phyloP scores from a whole-genome alignment of 129 eudicot species.

The Arctium lappa region DNA sequence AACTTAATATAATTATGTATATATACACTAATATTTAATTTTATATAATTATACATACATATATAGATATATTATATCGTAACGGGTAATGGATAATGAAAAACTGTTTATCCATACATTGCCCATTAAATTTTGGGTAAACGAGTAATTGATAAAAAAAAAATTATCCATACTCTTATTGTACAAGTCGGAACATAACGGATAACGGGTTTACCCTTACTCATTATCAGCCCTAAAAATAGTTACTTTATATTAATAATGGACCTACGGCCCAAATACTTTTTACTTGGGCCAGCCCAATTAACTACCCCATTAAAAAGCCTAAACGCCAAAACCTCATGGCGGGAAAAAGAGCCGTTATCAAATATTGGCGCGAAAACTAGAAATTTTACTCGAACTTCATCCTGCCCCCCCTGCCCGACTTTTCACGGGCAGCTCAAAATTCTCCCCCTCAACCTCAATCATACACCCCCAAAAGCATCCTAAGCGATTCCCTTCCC shows the following conservation, averaged over 20 bases:
- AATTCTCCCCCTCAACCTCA: background rate
- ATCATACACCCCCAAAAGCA: constrained; percentile 10
- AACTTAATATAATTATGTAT: no score
- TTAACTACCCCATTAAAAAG: background rate
- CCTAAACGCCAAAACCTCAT: background rate
- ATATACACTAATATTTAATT: no score
- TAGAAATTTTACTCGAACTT: constrained; percentile 17
- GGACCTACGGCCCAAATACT: background rate
- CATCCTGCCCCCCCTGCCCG: constrained; percentile 38
- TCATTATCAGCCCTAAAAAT: no score
- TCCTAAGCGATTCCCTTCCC: constrained; percentile 23
- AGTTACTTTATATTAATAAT: background rate
- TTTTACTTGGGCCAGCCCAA: background rate
- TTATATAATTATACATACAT: no score
- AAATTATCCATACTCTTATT: no score
- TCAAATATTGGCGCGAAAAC: constrained; percentile 23
- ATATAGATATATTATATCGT: no score
- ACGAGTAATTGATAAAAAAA: no score
- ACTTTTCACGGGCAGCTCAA: constrained; percentile 40
- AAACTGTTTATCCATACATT: no score
- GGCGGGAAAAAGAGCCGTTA: constrained; percentile 75
- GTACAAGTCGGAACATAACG: no score
- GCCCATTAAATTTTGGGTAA: no score
- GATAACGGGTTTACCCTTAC: no score
- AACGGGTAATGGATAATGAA: no score